phyloP scores from a whole-genome alignment of 2,329 filamentous ascomycete genomes.

The Tolypocladium sp. region DNA sequence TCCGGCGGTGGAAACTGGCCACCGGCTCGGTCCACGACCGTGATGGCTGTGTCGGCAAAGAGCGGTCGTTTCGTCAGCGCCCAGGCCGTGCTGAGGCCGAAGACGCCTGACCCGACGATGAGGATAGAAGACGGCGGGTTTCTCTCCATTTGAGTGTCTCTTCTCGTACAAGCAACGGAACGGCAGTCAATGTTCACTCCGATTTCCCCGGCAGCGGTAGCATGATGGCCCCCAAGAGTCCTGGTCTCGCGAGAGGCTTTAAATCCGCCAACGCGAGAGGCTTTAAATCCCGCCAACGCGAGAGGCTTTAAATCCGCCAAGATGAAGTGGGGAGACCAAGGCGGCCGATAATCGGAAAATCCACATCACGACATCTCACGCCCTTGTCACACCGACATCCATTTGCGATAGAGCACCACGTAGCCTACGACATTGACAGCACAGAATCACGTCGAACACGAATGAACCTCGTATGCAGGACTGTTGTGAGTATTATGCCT shows the following conservation, averaged over 20 bases:
- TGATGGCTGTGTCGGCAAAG: constrained; percentile 45
- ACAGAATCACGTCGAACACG: not conserved
- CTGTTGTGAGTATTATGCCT: not conserved
- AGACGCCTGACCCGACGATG: constrained; percentile 60
- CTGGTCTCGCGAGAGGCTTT: not conserved
- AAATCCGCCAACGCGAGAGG: not conserved
- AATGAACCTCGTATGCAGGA: not conserved
- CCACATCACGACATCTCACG: not conserved
- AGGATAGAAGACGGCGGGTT: constrained; percentile 42
- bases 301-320: not conserved
- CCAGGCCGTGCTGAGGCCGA: constrained; percentile 54
- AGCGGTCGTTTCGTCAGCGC: constrained; percentile 55
- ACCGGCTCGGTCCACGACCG: constrained; percentile 47
- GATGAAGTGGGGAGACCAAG: not conserved
- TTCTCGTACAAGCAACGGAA: not conserved
- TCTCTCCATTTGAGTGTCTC: constrained; percentile 13
- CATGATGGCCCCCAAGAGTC: not conserved
- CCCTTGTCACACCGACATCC: not conserved
- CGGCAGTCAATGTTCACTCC: not conserved
- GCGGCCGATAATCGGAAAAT: not conserved
- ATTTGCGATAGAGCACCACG: not conserved
- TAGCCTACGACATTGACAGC: not conserved
- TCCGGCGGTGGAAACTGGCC: constrained; percentile 52
- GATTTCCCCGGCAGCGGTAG: not conserved
- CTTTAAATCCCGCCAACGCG: too few species aligned